These are phyloP conservation scores for Malus hybrid DNA, from an alignment of 331 rosid genomes.

Conservation along the genomic window DNA sequence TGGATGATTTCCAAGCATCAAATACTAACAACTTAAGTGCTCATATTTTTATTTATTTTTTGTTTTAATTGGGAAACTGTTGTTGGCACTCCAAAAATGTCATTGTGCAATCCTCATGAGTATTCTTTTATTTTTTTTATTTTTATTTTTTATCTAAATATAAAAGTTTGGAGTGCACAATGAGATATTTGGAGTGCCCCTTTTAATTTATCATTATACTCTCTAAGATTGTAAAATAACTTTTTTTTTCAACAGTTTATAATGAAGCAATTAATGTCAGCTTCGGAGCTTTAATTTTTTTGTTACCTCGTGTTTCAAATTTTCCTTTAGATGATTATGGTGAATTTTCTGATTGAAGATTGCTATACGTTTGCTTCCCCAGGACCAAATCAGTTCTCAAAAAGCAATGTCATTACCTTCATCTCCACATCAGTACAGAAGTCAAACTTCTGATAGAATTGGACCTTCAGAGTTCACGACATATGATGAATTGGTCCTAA, in stretches of 20 bases:
- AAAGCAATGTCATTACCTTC: slow-evolving; percentile 92
- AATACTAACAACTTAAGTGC: not conserved
- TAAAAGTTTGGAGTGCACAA: no score
- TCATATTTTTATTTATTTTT: not conserved
- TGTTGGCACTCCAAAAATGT: no score
- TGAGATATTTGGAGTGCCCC: no score
- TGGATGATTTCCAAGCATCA: not conserved
- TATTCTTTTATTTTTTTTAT: no score
- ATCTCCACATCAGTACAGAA: slow-evolving; percentile 81
- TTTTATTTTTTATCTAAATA: no score
- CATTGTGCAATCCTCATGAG: no score
- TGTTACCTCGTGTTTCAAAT: slow-evolving; percentile 26
- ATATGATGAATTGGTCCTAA: slow-evolving; percentile 58
- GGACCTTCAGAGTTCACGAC: slow-evolving; percentile 42
- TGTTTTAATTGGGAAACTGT: no score
- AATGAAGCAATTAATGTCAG: not conserved
- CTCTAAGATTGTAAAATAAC: not conserved
- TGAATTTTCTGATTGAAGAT: slow-evolving; percentile 21
- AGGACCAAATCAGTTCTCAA: slow-evolving; percentile 53
- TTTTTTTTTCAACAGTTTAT: not conserved
- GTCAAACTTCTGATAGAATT: slow-evolving; percentile 52
- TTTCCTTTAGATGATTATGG: slow-evolving; percentile 31
- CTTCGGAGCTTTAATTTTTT: not conserved
- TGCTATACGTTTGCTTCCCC: slow-evolving; percentile 25
- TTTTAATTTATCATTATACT: not conserved